Base-by-base conservation (phyloP, 1,284 basidiomycete genomes). In the Butyriboletus appendiculatus region DNA sequence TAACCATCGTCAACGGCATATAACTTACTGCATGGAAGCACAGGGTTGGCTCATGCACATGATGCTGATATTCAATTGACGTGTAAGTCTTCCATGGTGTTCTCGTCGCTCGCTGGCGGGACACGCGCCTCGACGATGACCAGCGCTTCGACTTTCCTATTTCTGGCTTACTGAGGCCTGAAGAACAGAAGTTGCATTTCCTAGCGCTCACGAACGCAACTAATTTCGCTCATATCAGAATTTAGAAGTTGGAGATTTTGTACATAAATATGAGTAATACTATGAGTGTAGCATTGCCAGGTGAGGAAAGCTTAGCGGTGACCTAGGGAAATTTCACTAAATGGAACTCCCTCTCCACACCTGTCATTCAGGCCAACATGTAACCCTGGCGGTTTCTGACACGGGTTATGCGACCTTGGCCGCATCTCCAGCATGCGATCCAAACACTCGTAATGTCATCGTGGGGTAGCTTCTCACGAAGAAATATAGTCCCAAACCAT, bases 391-490 rank as follows among this genome's bases (percentile, higher is more conserved):
- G 39, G 11, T 22, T 32, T 34, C 28, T 52, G 52, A 34, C 52
- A 20, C 24, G 2, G 47, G 45, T 48, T 9, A 32, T 9, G 18
- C 7, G 39, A 33, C 9, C 9, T n/a, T 34, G 28, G 22, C 32
- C 12, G n/a, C 32, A 8, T 47, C 16, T 24, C 22, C 16, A 44
- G 16, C 22, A 43, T 9, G 33, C 18, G 9, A 12, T 28, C 18
- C 41, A 30, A 24, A 24, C 43, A 24, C 30, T 37, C 43, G 12
- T n/a, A 22, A n/a, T 22, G 18, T 30, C 12, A 18, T 12, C 20
- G 18, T 20, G n/a, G 34, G 26, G 18, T 35, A 20, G 8, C 30
- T 20, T 51, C 50, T 53, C 50, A 51, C 50, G 51, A 46, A 33
- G 7, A 20, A 37, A 24, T 12, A 11, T 11, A 45, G 4, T 45